Evolutionary conservation across 75 land plant species (phyloP), one percentile per base, ranked within the genome.

Genomic region (Sequoia sempervirens): DNA sequence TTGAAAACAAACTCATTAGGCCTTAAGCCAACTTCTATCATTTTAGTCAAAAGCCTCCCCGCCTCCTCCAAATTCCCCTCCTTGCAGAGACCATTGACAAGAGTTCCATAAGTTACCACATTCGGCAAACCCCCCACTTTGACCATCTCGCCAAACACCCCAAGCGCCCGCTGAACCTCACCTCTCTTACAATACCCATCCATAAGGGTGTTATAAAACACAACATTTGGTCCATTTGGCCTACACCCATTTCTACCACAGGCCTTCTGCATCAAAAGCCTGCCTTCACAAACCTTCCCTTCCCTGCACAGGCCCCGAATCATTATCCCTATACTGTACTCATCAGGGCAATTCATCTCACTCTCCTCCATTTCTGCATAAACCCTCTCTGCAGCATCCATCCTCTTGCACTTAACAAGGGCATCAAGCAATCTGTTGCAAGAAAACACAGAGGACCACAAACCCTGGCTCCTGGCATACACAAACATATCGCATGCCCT

Each of bases 1-100:
- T 95, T 90, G 82, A 88, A 94, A 53, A 87, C 88, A 14, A 84
- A 83, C 72, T 91, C 87, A 82, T 88, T 90, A 6, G 93, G 96
- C 5, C 28, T 14, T 50, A 89, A 79, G 32, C 89, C 91, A 61
- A 82, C 87, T 17, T 30, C 38, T 34, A 87, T 73, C 73, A 88
- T 88, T 32, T 87, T 83, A 28, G 74, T 53, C 56, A 94, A 83
- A 40, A 90, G 68, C 18, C 75, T n/a, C 81, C 84, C 87, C 40
- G 94, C 96, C 50, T 90, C 91, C 46, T 84, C 10, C 36, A 85
- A 45, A 83, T 79, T 84, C 61, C 93, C 89, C n/a, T 80, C 74
- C 61, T 87, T 81, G 86, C 95, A 90, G 45, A 87, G 80, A 68
- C 90, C 89, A 82, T 81, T 75, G 50, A 96, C 92, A 38, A 94